These are phyloP conservation scores for Chlamydomonas incerta DNA, from an alignment of 139 green algal genomes.

Conservation along the genomic window DNA sequence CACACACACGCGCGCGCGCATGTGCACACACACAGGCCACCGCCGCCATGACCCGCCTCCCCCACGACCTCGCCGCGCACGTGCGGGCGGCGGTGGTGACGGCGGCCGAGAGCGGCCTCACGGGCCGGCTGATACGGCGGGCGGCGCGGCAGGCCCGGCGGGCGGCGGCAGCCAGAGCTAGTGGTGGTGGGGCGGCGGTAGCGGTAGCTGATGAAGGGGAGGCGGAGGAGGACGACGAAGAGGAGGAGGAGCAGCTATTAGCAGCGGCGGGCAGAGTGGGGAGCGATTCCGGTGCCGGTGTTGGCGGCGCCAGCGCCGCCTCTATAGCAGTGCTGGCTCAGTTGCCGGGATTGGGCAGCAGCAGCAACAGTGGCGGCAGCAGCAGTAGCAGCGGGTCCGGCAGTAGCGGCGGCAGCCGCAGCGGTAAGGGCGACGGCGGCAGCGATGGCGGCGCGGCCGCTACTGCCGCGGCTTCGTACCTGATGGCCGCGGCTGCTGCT, in stretches of 20 bases:
- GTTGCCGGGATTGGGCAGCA: no score
- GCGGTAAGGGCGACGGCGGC: background rate
- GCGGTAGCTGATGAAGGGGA: no score
- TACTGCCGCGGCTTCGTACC: no score
- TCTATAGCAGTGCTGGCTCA: no score
- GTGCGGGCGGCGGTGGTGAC: background rate
- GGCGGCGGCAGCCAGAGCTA: no score
- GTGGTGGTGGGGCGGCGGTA: no score
- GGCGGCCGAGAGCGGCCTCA: conserved; percentile 11
- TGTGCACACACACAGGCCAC: background rate
- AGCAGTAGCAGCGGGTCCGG: no score
- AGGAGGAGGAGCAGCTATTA: no score
- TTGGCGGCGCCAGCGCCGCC: background rate
- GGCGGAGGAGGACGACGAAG: no score
- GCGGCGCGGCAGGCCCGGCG: no score
- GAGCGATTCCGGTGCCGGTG: no score
- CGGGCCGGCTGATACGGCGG: background rate
- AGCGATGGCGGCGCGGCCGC: background rate
- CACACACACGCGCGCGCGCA: background rate
- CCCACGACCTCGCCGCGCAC: background rate
- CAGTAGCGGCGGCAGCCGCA: background rate
- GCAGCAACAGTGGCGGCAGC: background rate
- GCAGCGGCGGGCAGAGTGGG: no score
- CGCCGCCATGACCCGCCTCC: conserved; percentile 18
- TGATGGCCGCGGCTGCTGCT: background rate